These are phyloP conservation scores for Cercospora citrullina DNA, from an alignment of 2,329 filamentous ascomycete genomes.

Conservation along the genomic window DNA sequence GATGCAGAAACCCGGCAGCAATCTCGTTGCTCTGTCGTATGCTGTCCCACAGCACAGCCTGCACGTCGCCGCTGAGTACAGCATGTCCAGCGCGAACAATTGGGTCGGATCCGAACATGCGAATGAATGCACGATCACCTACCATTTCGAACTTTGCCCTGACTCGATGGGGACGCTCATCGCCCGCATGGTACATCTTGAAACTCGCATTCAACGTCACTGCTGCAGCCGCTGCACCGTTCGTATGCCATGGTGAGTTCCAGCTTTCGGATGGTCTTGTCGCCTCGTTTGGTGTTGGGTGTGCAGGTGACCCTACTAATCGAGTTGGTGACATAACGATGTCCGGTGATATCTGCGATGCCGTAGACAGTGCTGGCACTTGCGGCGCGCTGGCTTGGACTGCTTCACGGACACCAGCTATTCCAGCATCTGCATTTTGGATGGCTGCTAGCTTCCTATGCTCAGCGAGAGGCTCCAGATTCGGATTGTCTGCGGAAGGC, in stretches of 20 bases:
- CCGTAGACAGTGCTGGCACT: not conserved
- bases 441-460: not conserved
- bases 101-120: slow-evolving; percentile 15
- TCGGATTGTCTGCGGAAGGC: not conserved
- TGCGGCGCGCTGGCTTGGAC: not conserved
- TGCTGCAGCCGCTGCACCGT: not conserved
- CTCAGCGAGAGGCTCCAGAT: slow-evolving; percentile 1
- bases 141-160: slow-evolving; percentile 1
- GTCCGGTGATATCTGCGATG: not conserved
- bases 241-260: not conserved
- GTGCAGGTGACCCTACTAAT: not conserved
- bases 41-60: slow-evolving; percentile 17
- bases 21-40: slow-evolving; percentile 2
- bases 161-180: not conserved
- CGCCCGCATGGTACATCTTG: slow-evolving; percentile 9
- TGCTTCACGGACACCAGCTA: not conserved
- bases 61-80: slow-evolving; percentile 25
- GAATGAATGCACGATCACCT: not conserved
- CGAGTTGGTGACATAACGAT: not conserved
- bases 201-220: not conserved
- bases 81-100: slow-evolving; percentile 19
- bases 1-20: not conserved
- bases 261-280: not conserved
- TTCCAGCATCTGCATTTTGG: not conserved
- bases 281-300: not conserved